Evolutionary conservation across 495 filamentous ascomycete genomes (phyloP), one percentile per base, ranked within the genome.

Genomic region (Talaromyces wortmannii): DNA sequence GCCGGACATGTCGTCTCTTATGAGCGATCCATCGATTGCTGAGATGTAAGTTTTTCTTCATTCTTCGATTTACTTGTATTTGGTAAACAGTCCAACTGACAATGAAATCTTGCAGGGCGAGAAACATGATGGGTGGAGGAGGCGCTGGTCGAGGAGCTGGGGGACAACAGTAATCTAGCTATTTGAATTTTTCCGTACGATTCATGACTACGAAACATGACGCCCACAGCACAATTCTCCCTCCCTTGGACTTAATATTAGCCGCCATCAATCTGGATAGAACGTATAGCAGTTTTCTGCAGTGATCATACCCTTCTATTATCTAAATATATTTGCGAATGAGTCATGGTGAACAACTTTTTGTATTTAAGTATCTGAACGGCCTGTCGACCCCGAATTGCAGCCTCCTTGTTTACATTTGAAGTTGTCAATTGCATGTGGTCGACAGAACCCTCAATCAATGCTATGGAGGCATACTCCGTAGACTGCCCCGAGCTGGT

Each of bases 1-100:
- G 84, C 90, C 90, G 8, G 87, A 94, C 68, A 72, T 95, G 67
- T 71, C 79, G 7, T 75, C 76, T 43, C 67, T 98, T 70, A 95
- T 98, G 94, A 83, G 79, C 55, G 92, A 98, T 71, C 92, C 94
- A 13, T 87, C 64, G 67, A 83, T 98, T 71, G 90, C 90, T 8
- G 91, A 97, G 45, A 90, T 97, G 92, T 96, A 76, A 88, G 90
- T 81, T 43, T 81, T 43, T 48, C n/a, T 55, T 30, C 15, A 42
- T 57, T 33, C 31, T 12, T 0, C 11, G 15, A 12, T 45, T 29
- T 46, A 6, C 32, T 44, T 6, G 5, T 5, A 13, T 15, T 23
- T 32, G 13, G 18, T 4, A 40, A 33, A 18, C 31, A 42, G 36
- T 40, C 57, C 40, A 48, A 45, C 11, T 60, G 50, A 56, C 61